These are phyloP conservation scores for Mercurialis annua DNA, from an alignment of 345 rosid genomes.

Conservation along the genomic window DNA sequence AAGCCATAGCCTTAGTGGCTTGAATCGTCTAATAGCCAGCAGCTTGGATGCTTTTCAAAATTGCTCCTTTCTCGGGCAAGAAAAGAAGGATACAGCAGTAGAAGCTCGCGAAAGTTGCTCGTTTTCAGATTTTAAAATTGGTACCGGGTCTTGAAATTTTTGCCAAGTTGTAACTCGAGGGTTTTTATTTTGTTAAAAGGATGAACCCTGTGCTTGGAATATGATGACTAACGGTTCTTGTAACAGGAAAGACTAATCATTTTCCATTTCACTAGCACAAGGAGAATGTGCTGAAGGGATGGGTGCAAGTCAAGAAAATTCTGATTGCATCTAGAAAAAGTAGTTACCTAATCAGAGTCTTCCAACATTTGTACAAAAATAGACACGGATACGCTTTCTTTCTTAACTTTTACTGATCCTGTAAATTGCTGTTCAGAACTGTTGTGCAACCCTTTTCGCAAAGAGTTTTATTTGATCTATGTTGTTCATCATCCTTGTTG, in stretches of 20 bases:
- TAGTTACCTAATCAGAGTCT: constrained; percentile 12
- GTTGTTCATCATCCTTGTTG: not conserved
- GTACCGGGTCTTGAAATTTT: constrained; percentile 35
- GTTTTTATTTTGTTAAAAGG: constrained; percentile 8
- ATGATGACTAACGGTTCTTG: not conserved
- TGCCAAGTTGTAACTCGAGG: not conserved
- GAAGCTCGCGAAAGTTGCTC: constrained; percentile 50
- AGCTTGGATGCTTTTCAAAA: constrained; percentile 94
- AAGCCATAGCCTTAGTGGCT: constrained; percentile 74
- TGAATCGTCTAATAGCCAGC: constrained; percentile 85
- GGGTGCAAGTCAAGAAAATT: constrained; percentile 13
- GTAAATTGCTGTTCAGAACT: constrained; percentile 11
- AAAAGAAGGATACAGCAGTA: constrained; percentile 55
- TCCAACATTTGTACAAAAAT: constrained; percentile 24
- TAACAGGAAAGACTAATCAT: not conserved
- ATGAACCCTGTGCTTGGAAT: not conserved
- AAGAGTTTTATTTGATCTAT: no score
- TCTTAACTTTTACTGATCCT: not conserved
- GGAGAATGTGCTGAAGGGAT: constrained; percentile 15
- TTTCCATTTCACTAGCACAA: constrained; percentile 22
- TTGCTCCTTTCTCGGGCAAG: constrained; percentile 32
- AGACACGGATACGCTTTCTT: constrained; percentile 3
- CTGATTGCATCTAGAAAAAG: not conserved
- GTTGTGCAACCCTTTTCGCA: not conserved
- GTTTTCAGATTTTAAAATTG: constrained; percentile 38